A percentile compares a stretch with the other conserved stretches of the same genome.
Evolutionary conservation across 2,329 filamentous ascomycete species (phyloP).

Genomic region (Ceratocystis variospora): DNA sequence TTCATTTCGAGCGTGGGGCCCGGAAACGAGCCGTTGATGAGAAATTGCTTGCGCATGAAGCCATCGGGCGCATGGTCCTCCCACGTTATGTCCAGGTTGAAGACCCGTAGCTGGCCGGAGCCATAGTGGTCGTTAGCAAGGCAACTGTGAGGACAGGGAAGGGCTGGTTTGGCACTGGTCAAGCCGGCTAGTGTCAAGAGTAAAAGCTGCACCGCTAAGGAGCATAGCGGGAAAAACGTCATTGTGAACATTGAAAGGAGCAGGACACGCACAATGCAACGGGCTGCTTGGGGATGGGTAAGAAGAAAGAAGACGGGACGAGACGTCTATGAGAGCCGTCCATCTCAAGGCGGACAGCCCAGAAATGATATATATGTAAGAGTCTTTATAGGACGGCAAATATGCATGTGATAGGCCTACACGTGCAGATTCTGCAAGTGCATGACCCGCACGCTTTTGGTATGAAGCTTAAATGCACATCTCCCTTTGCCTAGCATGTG

Average conservation of each 20-base stretch:
- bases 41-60: constrained; percentile 30
- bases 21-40: constrained; percentile 48
- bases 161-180: background rate
- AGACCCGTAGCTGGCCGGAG: constrained; percentile 17
- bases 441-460: background rate
- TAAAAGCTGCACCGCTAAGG: background rate
- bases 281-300: background rate
- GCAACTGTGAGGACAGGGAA: background rate
- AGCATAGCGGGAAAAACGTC: background rate
- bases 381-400: background rate
- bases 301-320: background rate
- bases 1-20: constrained; percentile 44
- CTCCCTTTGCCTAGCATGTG: background rate
- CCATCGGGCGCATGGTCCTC: constrained; percentile 33
- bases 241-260: background rate
- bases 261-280: background rate
- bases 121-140: background rate
- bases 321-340: background rate
- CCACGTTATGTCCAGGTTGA: constrained; percentile 28
- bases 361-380: too few species aligned
- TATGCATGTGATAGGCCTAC: too few species aligned
- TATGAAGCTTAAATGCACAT: background rate
- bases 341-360: background rate
- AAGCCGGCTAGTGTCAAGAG: background rate
- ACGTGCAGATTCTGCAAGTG: background rate